These are phyloP conservation scores for Wickerhamiella spandovensis DNA, from an alignment of 805 yeast genomes.

Conservation along the genomic window DNA sequence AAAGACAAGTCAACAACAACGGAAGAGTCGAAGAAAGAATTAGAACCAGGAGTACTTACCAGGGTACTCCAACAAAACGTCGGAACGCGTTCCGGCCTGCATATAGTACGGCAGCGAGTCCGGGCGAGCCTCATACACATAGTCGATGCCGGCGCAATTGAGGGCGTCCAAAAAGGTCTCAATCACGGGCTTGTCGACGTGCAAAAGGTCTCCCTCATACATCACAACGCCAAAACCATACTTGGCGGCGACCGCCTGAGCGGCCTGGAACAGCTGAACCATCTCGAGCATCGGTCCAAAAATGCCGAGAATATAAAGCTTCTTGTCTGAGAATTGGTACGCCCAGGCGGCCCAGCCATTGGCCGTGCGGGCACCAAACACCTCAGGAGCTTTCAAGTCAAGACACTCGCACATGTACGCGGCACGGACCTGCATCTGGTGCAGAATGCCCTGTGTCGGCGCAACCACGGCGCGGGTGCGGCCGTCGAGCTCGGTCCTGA, in stretches of 20 bases:
- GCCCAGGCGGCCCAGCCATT: conserved; percentile 13
- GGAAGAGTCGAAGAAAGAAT: background rate
- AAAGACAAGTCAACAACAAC: background rate
- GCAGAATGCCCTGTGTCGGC: conserved; percentile 9
- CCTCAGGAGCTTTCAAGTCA: conserved; percentile 3
- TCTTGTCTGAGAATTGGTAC: conserved; percentile 8
- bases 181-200: conserved; percentile 7
- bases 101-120: conserved; percentile 9
- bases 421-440: conserved; percentile 12
- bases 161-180: conserved; percentile 6
- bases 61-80: conserved; percentile 9
- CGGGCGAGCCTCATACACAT: conserved; percentile 2
- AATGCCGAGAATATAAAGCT: conserved; percentile 9
- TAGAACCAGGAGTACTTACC: conserved; percentile 12
- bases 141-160: conserved; percentile 3
- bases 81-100: conserved; percentile 1
- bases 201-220: conserved; percentile 10
- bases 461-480: conserved; percentile 7
- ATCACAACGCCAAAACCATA: conserved; percentile 4
- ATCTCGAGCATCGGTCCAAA: conserved; percentile 11
- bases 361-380: conserved; percentile 11
- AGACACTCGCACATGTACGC: conserved; percentile 6
- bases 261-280: conserved; percentile 9
- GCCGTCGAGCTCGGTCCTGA: conserved; percentile 11
- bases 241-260: conserved; percentile 8